phyloP scores from a whole-genome alignment of 1,284 basidiomycete species.

The Moniliella sp. region DNA sequence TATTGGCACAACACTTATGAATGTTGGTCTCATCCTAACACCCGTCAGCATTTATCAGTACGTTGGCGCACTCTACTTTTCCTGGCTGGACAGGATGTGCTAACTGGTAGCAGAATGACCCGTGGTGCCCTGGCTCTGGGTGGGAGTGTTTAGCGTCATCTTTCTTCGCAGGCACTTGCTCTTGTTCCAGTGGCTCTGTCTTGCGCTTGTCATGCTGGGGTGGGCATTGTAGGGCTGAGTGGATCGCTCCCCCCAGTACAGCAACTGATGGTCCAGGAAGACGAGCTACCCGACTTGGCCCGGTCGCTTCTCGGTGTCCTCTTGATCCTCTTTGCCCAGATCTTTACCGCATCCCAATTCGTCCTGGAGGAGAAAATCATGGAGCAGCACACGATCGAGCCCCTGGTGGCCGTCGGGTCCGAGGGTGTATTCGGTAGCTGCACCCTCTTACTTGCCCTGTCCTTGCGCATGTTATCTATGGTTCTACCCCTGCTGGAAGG shows the following conservation, averaged over 20 bases:
- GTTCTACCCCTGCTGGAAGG: conserved; percentile 39
- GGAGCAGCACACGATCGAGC: conserved; percentile 61
- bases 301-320: conserved; percentile 45
- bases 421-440: conserved; percentile 72
- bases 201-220: conserved; percentile 68
- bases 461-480: conserved; percentile 43
- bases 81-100: too few species aligned
- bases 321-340: conserved; percentile 82
- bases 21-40: conserved; percentile 74
- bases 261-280: too few species aligned
- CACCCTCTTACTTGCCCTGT: conserved; percentile 53
- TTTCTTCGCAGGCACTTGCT: conserved; percentile 47
- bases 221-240: conserved; percentile 71
- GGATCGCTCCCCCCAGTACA: too few species aligned
- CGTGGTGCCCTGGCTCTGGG: conserved; percentile 82
- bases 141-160: conserved; percentile 71
- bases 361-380: conserved; percentile 74
- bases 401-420: conserved; percentile 75
- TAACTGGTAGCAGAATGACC: conserved; percentile 51
- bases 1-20: conserved; percentile 78
- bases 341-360: conserved; percentile 76
- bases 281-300: conserved; percentile 14
- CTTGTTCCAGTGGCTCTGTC: conserved; percentile 52
- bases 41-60: conserved; percentile 77
- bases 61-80: neutral